These are phyloP conservation scores for Lactarius indigo DNA, from an alignment of 768 basidiomycete genomes.

Conservation along the genomic window DNA sequence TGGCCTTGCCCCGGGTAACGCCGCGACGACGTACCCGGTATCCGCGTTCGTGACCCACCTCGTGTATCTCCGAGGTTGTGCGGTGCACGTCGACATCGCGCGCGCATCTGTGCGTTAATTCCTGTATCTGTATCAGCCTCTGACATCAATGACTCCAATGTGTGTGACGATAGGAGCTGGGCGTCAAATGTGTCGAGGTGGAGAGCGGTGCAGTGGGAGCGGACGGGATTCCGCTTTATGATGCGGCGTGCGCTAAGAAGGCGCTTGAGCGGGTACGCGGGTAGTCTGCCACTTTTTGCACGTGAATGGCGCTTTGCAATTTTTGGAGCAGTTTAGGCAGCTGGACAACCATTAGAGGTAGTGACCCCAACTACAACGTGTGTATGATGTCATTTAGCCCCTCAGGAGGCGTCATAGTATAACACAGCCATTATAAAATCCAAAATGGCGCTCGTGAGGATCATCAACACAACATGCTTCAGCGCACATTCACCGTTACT, in stretches of 20 bases:
- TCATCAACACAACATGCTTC: constrained; percentile 8
- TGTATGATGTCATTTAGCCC: constrained; percentile 14
- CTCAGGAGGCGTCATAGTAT: neutral
- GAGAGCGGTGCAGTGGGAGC: constrained; percentile 31
- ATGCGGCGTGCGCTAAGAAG: constrained; percentile 42
- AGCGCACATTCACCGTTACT: neutral
- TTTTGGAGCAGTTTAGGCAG: too few species aligned
- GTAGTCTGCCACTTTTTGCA: neutral
- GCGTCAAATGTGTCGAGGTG: constrained; percentile 57
- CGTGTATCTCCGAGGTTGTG: constrained; percentile 65
- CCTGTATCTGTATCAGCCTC: neutral
- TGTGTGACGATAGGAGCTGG: constrained; percentile 43
- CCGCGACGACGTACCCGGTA: constrained; percentile 60
- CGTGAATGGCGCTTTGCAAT: too few species aligned
- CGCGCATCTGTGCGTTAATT: constrained; percentile 53
- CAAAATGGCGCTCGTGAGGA: neutral
- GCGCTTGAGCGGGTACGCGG: constrained; percentile 35
- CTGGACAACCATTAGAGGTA: too few species aligned
- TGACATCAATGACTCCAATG: neutral
- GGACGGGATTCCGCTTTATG: constrained; percentile 39
- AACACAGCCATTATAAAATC: neutral
- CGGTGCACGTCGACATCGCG: constrained; percentile 57
- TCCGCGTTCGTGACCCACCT: constrained; percentile 86
- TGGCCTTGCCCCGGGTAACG: constrained; percentile 49
- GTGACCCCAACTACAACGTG: neutral